phyloP scores from a whole-genome alignment of 805 yeast genomes.

The Torulaspora gathmanii region DNA sequence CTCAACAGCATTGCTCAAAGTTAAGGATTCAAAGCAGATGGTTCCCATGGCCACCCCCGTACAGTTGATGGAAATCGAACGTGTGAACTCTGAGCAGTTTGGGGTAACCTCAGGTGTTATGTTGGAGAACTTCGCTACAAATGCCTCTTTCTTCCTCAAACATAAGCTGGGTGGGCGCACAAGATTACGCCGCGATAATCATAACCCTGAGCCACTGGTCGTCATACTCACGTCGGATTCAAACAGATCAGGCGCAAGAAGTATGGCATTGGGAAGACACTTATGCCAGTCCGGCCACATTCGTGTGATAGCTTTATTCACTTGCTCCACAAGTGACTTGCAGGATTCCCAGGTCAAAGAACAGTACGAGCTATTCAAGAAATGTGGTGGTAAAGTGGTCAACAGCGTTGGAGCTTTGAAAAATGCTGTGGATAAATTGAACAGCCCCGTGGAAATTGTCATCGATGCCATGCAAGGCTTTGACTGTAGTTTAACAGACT shows the following conservation, averaged over 20 bases:
- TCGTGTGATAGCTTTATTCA: constrained; percentile 52
- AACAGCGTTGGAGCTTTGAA: constrained; percentile 38
- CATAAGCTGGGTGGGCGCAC: constrained; percentile 64
- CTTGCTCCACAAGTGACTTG: constrained; percentile 28
- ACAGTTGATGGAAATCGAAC: constrained; percentile 72
- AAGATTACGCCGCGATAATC: constrained; percentile 60
- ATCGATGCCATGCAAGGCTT: constrained; percentile 84
- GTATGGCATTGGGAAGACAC: constrained; percentile 75
- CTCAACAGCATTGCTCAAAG: constrained; percentile 12
- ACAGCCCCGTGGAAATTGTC: constrained; percentile 73
- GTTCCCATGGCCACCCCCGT: constrained; percentile 69
- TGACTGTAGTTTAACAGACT: constrained; percentile 61
- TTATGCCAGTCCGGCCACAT: constrained; percentile 57
- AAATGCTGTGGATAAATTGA: constrained; percentile 42
- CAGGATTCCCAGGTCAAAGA: constrained; percentile 35
- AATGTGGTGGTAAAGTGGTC: constrained; percentile 66
- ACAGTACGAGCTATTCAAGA: constrained; percentile 53
- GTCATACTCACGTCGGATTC: constrained; percentile 64
- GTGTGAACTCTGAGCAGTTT: constrained; percentile 50
- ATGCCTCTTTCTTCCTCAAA: constrained; percentile 55
- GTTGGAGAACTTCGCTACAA: constrained; percentile 65
- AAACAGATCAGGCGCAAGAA: constrained; percentile 67
- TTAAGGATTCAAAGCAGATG: constrained; percentile 23
- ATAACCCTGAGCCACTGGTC: constrained; percentile 75
- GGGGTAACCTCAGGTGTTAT: constrained; percentile 44